Percentiles rank a stretch among this genome's conserved stretches.
phyloP scores from a whole-genome alignment of 768 basidiomycete species.

The Mycena maculata region DNA sequence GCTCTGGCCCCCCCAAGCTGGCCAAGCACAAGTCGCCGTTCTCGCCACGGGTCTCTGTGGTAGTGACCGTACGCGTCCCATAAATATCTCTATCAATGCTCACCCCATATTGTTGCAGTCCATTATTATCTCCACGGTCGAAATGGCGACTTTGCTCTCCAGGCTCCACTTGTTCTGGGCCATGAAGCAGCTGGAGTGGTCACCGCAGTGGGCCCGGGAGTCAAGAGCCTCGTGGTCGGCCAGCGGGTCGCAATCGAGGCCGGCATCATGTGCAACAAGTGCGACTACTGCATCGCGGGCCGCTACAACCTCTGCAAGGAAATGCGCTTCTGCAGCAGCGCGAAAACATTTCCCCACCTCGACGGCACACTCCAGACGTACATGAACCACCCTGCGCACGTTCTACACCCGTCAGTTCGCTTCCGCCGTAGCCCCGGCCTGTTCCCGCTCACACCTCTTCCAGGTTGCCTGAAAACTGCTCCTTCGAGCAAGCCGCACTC shows the following conservation, averaged over 20 bases:
- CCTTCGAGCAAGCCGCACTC: slow-evolving; percentile 86
- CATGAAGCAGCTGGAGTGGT: slow-evolving; percentile 94
- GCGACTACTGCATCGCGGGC: slow-evolving; percentile 75
- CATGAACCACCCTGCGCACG: slow-evolving; percentile 90
- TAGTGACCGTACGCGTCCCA: slow-evolving; percentile 69
- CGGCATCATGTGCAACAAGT: slow-evolving; percentile 87
- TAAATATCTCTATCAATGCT: neutral
- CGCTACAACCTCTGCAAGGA: slow-evolving; percentile 94
- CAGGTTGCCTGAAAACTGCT: slow-evolving; percentile 80
- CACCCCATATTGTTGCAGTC: slow-evolving; percentile 56
- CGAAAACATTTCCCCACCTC: slow-evolving; percentile 91
- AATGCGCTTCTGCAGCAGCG: slow-evolving; percentile 91
- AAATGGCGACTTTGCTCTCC: slow-evolving; percentile 92
- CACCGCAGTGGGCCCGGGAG: slow-evolving; percentile 83
- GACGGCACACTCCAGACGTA: slow-evolving; percentile 91
- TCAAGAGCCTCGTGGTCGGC: slow-evolving; percentile 72
- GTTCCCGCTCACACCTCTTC: slow-evolving; percentile 12
- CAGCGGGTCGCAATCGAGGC: slow-evolving; percentile 95
- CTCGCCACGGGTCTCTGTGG: slow-evolving; percentile 92
- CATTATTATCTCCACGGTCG: slow-evolving; percentile 92
- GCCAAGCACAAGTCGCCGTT: slow-evolving; percentile 84
- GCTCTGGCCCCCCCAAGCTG: slow-evolving; percentile 75
- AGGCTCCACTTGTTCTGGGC: slow-evolving; percentile 88
- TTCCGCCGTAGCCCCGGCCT: slow-evolving; percentile 13
- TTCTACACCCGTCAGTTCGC: slow-evolving; percentile 84